Percentiles rank a stretch among this genome's conserved stretches.
These are phyloP conservation scores for Cryphonectria parasitica DNA, from an alignment of 2,329 filamentous ascomycete genomes.

Conservation along the genomic window DNA sequence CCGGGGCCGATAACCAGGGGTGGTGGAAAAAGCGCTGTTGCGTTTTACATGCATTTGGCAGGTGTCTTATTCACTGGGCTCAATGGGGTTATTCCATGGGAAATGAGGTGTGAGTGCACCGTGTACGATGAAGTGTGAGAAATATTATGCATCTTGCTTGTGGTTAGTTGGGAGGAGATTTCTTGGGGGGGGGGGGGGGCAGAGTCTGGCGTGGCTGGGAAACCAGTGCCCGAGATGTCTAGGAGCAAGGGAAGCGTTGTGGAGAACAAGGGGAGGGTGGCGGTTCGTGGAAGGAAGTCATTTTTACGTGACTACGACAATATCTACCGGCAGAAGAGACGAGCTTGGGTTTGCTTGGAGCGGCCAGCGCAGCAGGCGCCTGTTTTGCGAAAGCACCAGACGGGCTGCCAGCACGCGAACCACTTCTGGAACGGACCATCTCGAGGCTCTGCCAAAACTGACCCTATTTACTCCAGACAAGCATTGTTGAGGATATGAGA, in stretches of 20 bases:
- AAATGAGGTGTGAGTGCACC: constrained; percentile 22
- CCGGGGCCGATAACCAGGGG: constrained; percentile 14
- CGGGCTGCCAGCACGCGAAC: constrained; percentile 22
- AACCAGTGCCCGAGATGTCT: constrained; percentile 6
- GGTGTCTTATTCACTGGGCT: constrained; percentile 26
- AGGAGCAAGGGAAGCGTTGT: not conserved
- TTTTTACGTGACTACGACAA: constrained; percentile 2
- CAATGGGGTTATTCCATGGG: constrained; percentile 27
- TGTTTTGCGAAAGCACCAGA: constrained; percentile 25
- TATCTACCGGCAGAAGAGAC: constrained; percentile 17
- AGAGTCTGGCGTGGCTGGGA: constrained; percentile 17
- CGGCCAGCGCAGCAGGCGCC: constrained; percentile 21
- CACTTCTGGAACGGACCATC: constrained; percentile 3
- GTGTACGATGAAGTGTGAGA: constrained; percentile 30
- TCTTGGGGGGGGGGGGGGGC: not conserved
- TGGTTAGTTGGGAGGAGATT: not conserved
- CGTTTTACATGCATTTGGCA: constrained; percentile 30
- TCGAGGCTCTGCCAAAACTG: constrained; percentile 17
- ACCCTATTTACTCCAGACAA: constrained; percentile 23
- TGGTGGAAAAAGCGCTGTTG: constrained; percentile 28
- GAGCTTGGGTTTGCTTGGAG: constrained; percentile 14
- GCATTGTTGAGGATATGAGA: constrained; percentile 7
- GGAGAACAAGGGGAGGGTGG: constrained; percentile 1
- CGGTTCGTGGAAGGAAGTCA: not conserved
- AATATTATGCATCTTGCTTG: constrained; percentile 16